Base-by-base conservation (phyloP, 1,139 yeast genomes). In the Suhomyces bokatorum region DNA sequence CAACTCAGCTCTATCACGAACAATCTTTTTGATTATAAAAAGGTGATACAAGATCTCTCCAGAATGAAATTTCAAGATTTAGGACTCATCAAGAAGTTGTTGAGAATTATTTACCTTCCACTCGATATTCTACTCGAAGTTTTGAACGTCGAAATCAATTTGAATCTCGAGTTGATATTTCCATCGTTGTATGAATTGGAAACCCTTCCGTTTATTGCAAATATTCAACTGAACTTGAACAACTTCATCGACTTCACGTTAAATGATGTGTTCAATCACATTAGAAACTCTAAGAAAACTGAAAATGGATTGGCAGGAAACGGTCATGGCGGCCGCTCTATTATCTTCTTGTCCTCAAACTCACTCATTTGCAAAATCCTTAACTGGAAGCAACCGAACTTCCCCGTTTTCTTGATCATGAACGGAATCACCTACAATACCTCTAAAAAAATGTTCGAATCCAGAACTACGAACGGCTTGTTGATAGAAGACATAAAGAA, bases 381-480 rank as follows among this genome's bases (percentile, higher is more conserved):
- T 55, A 93, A 93, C 64, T 93, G 99, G 99, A 93, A 93, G 65
- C 99, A 93, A 66, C 99, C 99, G 5, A 93, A 91, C 64, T 93
- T 87, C 66, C 97, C 99, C 0, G 98, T 93, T 1, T 85, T 93
- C 54, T 86, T 87, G 65, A 80, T 84, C 42, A 81, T 91, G 80
- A 85, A 81, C 56, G 88, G 89, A 11, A 70, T 84, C 31, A 70
- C 71, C 29, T 79, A 64, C 60, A 67, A 70, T 50, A 53, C 51
- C 46, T 37, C 53, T 2, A 49, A 57, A 32, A 52, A 53, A 14
- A 45, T 43, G 9, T 74, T 74, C 48, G 78, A 73, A 51, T 64
- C 70, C 5, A 58, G 75, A 46, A 67, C 77, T 2, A 68, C 78
- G 3, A 73, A 73, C 53, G 78, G 78, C 3, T 57, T 73, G 32